phyloP scores from a whole-genome alignment of 2,329 filamentous ascomycete species.

The Fusarium multiceps region DNA sequence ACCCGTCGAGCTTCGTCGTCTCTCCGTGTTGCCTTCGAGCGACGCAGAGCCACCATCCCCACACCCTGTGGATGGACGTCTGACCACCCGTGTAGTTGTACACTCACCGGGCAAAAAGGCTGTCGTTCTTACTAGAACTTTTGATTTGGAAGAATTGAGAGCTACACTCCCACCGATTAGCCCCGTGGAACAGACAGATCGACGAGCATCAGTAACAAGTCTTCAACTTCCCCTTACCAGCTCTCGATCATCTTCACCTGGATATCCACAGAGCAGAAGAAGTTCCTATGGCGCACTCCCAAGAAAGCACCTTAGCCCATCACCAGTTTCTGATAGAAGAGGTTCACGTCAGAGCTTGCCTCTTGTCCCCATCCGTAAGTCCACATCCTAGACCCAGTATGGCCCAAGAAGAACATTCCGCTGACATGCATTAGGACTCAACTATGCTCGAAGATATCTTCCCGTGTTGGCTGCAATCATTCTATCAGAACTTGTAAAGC shows the following conservation, averaged over 20 bases:
- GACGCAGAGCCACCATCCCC: constrained; percentile 27
- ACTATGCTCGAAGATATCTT: constrained; percentile 53
- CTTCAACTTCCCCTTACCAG: constrained; percentile 13
- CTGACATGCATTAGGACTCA: constrained; percentile 43
- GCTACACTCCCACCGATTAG: constrained; percentile 57
- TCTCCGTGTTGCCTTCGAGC: constrained; percentile 22
- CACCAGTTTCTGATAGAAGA: constrained; percentile 21
- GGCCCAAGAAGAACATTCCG: not conserved
- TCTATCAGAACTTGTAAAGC: constrained; percentile 62
- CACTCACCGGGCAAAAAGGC: constrained; percentile 54
- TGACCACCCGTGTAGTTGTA: constrained; percentile 47
- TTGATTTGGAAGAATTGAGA: constrained; percentile 61
- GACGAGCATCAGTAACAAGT: constrained; percentile 31
- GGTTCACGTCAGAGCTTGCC: constrained; percentile 14
- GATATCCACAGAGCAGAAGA: constrained; percentile 14
- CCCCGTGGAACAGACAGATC: constrained; percentile 19
- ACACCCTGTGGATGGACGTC: constrained; percentile 27
- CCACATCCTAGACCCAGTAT: not conserved
- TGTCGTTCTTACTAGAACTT: constrained; percentile 61
- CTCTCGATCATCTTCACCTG: constrained; percentile 22
- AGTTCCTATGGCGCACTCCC: constrained; percentile 26
- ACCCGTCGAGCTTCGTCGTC: constrained; percentile 42
- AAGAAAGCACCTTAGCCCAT: not conserved
- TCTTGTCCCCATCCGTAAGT: constrained; percentile 44
- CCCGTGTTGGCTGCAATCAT: constrained; percentile 67